A percentile compares a stretch with the other conserved stretches of the same genome.
These are phyloP conservation scores for Vitis hybrid DNA, from an alignment of 177 flowering plant genomes.

Conservation along the genomic window DNA sequence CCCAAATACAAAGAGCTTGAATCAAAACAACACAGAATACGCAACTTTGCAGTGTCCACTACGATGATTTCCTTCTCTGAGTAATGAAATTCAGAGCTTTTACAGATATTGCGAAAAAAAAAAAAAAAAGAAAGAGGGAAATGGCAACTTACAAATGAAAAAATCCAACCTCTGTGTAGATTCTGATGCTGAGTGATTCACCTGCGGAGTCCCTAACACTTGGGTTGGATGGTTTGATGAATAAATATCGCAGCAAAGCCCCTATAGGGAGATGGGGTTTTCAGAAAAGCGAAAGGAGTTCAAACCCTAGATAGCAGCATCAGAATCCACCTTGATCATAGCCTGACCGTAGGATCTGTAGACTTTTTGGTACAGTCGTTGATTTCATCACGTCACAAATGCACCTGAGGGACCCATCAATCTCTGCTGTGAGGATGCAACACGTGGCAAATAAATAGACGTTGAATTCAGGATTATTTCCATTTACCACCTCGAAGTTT, in stretches of 20 bases:
- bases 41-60: background rate
- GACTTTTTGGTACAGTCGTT: background rate
- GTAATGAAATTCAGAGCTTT: background rate
- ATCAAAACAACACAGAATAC: background rate
- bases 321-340: background rate
- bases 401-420: background rate
- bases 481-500: background rate
- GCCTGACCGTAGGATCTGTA: conserved; percentile 10
- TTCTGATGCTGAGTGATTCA: background rate
- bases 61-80: background rate
- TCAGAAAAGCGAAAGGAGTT: background rate
- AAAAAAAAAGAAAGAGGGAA: background rate
- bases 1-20: background rate
- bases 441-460: background rate
- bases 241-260: background rate
- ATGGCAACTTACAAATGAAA: conserved; percentile 10
- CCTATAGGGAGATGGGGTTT: conserved; percentile 4
- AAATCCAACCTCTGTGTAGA: conserved; percentile 1
- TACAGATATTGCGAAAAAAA: background rate
- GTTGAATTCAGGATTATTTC: background rate
- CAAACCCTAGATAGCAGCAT: conserved; percentile 26
- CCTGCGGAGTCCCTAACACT: background rate
- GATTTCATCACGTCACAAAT: background rate
- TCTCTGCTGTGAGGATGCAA: background rate
- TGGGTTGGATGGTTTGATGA: background rate